Percentiles rank a stretch among this genome's conserved stretches.
Conservation (phyloP, 2,329 filamentous ascomycete genomes). For the Aspergillus phoenicis region DNA sequence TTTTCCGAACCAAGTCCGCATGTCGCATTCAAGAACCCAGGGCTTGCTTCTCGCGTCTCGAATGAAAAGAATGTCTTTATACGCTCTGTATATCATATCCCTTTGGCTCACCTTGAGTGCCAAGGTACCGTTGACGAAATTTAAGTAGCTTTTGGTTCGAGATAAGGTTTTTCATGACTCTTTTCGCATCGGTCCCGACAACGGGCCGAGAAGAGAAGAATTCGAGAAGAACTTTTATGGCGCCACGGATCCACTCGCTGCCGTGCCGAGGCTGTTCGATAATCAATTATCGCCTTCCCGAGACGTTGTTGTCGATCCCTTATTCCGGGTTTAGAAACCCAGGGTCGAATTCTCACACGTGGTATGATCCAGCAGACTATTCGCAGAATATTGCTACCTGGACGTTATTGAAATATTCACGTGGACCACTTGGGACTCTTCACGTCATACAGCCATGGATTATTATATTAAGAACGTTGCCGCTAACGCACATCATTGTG, state of each 20-base stretch:
- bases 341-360: background rate
- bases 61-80: background rate
- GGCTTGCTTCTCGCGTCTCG: background rate
- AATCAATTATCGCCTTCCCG: background rate
- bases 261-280: background rate
- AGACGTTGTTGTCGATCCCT: slow-evolving; percentile 1
- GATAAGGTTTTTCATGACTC: background rate
- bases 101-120: background rate
- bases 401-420: background rate
- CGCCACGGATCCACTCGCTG: background rate
- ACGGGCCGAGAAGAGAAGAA: slow-evolving; percentile 3
- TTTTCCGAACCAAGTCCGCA: slow-evolving; percentile 1
- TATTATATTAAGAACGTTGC: background rate
- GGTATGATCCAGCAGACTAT: background rate
- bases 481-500: background rate
- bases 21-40: background rate
- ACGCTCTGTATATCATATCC: background rate
- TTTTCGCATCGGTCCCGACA: background rate
- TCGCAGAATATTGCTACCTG: background rate
- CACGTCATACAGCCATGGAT: background rate
- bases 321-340: background rate
- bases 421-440: no score
- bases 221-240: background rate
- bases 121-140: background rate
- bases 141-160: background rate